phyloP scores from a whole-genome alignment of 2,329 filamentous ascomycete genomes.

The Sporothrix dimorphospora region DNA sequence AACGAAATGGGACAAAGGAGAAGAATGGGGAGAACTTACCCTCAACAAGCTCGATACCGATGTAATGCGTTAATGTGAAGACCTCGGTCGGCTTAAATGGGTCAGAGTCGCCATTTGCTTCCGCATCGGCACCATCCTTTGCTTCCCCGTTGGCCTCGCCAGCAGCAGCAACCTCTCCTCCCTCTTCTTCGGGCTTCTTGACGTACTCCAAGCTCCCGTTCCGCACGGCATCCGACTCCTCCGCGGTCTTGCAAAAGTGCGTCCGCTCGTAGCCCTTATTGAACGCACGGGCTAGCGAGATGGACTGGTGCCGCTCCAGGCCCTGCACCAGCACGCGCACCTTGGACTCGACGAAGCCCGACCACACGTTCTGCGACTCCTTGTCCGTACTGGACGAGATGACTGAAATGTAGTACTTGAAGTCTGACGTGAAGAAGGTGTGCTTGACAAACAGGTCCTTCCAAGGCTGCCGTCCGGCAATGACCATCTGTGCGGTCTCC shows the following conservation, averaged over 20 bases:
- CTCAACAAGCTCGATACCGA: constrained; percentile 79
- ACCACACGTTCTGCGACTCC: constrained; percentile 84
- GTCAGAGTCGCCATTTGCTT: not conserved
- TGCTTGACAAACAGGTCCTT: constrained; percentile 87
- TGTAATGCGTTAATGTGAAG: constrained; percentile 92
- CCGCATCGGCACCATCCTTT: not conserved
- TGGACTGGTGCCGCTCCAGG: constrained; percentile 77
- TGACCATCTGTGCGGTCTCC: constrained; percentile 78
- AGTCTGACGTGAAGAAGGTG: constrained; percentile 88
- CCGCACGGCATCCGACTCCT: constrained; percentile 59
- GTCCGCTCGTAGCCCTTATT: constrained; percentile 88
- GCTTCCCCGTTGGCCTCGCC: constrained; percentile 26
- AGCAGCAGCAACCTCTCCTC: constrained; percentile 31
- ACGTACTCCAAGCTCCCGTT: constrained; percentile 56
- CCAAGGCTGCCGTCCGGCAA: constrained; percentile 77
- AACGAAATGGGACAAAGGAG: constrained; percentile 41
- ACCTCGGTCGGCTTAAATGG: constrained; percentile 50
- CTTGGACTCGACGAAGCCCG: constrained; percentile 91
- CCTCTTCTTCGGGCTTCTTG: constrained; percentile 53
- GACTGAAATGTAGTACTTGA: constrained; percentile 94
- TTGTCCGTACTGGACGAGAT: constrained; percentile 80
- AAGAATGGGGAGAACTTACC: constrained; percentile 55
- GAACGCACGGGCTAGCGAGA: constrained; percentile 85
- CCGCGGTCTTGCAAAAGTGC: constrained; percentile 64
- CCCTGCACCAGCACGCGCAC: constrained; percentile 82